These are phyloP conservation scores for Paracoccidioides brasiliensis DNA, from an alignment of 2,329 filamentous ascomycete genomes.

Conservation along the genomic window DNA sequence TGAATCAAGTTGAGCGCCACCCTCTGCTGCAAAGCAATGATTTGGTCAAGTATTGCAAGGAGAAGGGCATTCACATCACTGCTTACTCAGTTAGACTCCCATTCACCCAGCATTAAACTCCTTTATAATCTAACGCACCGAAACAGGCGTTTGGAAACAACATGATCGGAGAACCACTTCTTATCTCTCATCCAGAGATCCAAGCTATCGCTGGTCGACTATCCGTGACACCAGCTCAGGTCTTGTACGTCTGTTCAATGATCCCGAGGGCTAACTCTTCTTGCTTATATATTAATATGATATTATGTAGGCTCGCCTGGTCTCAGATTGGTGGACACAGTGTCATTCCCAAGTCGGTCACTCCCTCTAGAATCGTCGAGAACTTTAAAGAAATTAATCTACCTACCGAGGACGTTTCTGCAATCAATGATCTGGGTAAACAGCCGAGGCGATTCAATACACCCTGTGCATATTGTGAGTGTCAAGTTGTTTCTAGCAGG, in stretches of 20 bases:
- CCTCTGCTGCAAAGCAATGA: constrained; percentile 52
- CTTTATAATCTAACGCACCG: neutral
- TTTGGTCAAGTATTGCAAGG: constrained; percentile 43
- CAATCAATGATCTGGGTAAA: constrained; percentile 22
- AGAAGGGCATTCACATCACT: constrained; percentile 47
- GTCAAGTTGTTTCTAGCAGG: neutral
- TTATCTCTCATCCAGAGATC: constrained; percentile 49
- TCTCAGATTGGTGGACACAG: constrained; percentile 29
- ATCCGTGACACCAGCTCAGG: constrained; percentile 24
- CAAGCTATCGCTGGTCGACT: constrained; percentile 47
- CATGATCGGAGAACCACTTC: constrained; percentile 47
- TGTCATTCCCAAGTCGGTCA: constrained; percentile 33
- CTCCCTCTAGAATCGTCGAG: constrained; percentile 29
- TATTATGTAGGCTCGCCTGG: constrained; percentile 22
- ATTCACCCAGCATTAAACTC: neutral
- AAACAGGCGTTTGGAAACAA: constrained; percentile 44
- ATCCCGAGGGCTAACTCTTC: neutral
- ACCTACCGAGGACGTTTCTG: constrained; percentile 24
- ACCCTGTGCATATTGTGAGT: constrained; percentile 21
- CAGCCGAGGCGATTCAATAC: constrained; percentile 26
- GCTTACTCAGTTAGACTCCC: constrained; percentile 43
- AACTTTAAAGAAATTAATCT: constrained; percentile 34
- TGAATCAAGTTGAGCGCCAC: constrained; percentile 59
- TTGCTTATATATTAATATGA: neutral
- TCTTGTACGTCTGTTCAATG: constrained; percentile 18